Base-by-base conservation (phyloP, 163 green algal genomes). In the Chloromonas sp. region DNA sequence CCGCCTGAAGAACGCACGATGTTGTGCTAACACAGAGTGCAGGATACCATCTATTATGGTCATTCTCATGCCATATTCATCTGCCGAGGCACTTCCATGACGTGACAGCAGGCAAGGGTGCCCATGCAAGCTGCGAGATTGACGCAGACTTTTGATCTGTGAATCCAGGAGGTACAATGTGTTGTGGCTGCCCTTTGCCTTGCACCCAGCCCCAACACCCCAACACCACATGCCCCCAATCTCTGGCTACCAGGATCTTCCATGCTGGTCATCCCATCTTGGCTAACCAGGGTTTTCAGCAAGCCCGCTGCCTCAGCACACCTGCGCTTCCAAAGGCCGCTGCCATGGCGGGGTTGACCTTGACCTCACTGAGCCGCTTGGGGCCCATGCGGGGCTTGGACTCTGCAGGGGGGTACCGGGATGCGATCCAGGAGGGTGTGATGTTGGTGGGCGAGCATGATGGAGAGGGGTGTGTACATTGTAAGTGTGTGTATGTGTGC, bases 281-380 rank as follows among this genome's bases (percentile, higher is more conserved):
- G 5, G 66, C 5, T 74, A 11, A 15, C 5, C 66, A 11, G 66
- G 5, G 66, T 74, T 5, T 74, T 5, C 5, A 11, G 66, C 5
- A 11, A 15, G 66, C 11, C 5, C 66, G 66, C 66, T 74, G 5
- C 5, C 66, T 11, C 11, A 5, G 5, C 11, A 11, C 66, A 15
- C 5, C 66, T 11, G 66, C 66, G 60, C 80, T 84, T 57, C 71
- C 70, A 70, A 97, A 92, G 3, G 93, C 92, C 0, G 92, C 92
- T 8, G 91, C 91, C 61, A 97, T 96, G 14, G 92, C 92, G 2
- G 94, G 92, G 84, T 96, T 94, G 83, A 97, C 92, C 84, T 92
- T 92, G 2, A 97, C 89, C 57, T 97, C 91, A 0, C 87, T 92
- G 62, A 98, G 91, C 87, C 93, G 95, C 87, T 96, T 96, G 57